Evolutionary conservation across 306 rosid genomes (phyloP).

Genomic region (Castanopsis chinensis): DNA sequence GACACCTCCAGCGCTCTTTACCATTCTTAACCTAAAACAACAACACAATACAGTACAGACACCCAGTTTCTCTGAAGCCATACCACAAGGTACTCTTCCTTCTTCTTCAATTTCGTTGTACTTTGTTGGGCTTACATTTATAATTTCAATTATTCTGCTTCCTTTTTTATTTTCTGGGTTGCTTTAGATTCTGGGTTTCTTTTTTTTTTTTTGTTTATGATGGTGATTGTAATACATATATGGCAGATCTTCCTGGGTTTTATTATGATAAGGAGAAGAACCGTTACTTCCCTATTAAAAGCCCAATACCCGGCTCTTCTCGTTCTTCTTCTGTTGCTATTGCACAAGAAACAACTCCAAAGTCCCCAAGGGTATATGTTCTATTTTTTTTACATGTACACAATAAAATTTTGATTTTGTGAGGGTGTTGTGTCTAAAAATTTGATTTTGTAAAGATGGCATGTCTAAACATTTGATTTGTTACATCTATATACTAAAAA

Average conservation of each 20-base stretch:
- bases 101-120: not conserved
- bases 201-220: not conserved
- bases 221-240: not conserved
- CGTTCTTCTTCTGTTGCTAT: conserved; percentile 26
- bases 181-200: not conserved
- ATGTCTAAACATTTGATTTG: not conserved
- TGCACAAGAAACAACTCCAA: conserved; percentile 13
- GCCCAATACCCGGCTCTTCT: conserved; percentile 74
- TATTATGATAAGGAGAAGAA: conserved; percentile 75
- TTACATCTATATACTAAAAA: too few species aligned
- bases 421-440: not conserved
- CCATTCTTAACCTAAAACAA: not conserved
- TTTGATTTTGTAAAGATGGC: too few species aligned
- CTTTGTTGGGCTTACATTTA: not conserved
- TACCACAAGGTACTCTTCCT: conserved; percentile 1
- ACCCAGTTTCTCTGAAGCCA: not conserved
- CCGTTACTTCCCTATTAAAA: conserved; percentile 75
- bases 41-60: too few species aligned
- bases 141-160: not conserved
- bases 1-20: not conserved
- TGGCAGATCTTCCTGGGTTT: conserved; percentile 77
- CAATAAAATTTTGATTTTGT: not conserved
- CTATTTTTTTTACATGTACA: not conserved
- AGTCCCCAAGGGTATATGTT: conserved; percentile 37
- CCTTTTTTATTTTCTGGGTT: not conserved